phyloP scores from a whole-genome alignment of 257 asterid genomes.

The Solanum gandarillasii region DNA sequence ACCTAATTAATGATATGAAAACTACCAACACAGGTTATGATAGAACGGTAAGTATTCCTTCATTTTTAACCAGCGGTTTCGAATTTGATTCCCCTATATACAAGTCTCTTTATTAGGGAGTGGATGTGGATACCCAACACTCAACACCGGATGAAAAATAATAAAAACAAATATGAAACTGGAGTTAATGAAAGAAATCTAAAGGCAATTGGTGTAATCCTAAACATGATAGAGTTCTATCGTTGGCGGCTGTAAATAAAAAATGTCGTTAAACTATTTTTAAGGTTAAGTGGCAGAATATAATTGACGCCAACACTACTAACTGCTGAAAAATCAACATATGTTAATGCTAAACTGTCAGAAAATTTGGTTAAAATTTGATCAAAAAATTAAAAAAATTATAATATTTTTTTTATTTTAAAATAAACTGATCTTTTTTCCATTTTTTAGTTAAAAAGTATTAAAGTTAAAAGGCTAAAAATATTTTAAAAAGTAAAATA shows the following conservation, averaged over 20 bases:
- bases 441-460: no score
- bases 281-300: not conserved
- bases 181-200: not conserved
- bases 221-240: not conserved
- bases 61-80: rapidly evolving
- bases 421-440: no score
- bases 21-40: not conserved
- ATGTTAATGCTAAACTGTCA: not conserved
- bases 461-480: no score
- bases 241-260: not conserved
- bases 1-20: not conserved
- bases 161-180: no score
- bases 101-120: no score
- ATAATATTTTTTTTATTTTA: no score
- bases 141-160: no score
- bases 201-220: not conserved
- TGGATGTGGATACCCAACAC: no score
- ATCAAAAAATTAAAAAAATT: no score
- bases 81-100: no score
- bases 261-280: not conserved
- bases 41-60: rapidly evolving
- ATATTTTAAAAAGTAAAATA: no score
- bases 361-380: no score
- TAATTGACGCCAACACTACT: not conserved
- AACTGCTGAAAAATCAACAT: not conserved